A percentile compares a stretch with the other conserved stretches of the same genome.
These are phyloP conservation scores for Chaetomiaceae sp. DNA, from an alignment of 2,329 filamentous ascomycete genomes.

Conservation along the genomic window DNA sequence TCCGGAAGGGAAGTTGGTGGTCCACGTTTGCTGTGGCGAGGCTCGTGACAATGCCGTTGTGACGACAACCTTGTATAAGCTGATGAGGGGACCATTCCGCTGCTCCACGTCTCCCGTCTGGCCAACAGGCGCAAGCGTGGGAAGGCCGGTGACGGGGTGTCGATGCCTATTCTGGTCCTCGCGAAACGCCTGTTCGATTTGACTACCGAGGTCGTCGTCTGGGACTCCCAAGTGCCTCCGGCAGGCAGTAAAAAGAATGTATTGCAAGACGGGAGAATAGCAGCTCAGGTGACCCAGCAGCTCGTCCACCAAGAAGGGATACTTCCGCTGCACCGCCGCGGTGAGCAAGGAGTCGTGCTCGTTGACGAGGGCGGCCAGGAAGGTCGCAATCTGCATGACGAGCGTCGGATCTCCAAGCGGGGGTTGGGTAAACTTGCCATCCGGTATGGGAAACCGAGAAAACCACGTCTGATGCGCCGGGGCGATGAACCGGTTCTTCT, in stretches of 20 bases:
- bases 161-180: conserved; percentile 24
- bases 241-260: conserved; percentile 29
- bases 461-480: conserved; percentile 32
- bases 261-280: conserved; percentile 28
- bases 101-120: conserved; percentile 13
- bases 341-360: conserved; percentile 36
- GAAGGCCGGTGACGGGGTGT: neutral
- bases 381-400: conserved; percentile 37
- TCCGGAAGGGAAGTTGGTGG: neutral
- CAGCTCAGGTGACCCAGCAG: conserved; percentile 30
- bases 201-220: conserved; percentile 14
- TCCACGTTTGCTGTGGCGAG: neutral
- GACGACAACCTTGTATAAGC: conserved; percentile 7
- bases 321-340: conserved; percentile 18
- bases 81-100: conserved; percentile 21
- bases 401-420: conserved; percentile 19
- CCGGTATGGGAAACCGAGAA: conserved; percentile 32
- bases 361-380: conserved; percentile 39
- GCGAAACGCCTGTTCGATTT: conserved; percentile 25
- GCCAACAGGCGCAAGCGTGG: neutral
- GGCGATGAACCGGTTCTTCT: conserved; percentile 34
- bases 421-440: conserved; percentile 16
- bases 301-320: conserved; percentile 34
- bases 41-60: neutral
- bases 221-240: conserved; percentile 26